A percentile compares a stretch with the other conserved stretches of the same genome.
Evolutionary conservation across 352 stramenopile genomes (phyloP).

Genomic region (Globisporangium cystogenes): DNA sequence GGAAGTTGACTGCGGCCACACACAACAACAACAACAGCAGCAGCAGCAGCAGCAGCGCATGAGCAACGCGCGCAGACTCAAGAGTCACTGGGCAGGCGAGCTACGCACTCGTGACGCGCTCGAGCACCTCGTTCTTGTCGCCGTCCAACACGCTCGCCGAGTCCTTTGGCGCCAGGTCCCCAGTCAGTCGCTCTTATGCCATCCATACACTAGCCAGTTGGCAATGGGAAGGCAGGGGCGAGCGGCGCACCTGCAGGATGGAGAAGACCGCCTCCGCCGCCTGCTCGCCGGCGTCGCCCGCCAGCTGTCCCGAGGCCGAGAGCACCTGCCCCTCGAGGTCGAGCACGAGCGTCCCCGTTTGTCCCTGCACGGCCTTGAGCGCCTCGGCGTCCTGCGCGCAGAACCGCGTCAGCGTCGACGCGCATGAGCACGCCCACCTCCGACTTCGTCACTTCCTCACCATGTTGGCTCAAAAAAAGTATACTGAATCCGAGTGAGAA

Average conservation of each 20-base stretch:
- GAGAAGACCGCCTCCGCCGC: constrained; percentile 56
- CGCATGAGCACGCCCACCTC: too few relatives aligned
- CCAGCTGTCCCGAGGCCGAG: constrained; percentile 55
- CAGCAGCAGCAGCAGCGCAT: too few relatives aligned
- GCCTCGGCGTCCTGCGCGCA: constrained; percentile 41
- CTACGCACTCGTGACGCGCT: constrained; percentile 61
- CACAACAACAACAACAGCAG: background rate
- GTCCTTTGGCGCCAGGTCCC: constrained; percentile 19
- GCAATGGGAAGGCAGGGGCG: too few relatives aligned
- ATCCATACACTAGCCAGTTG: background rate
- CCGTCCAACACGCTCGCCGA: constrained; percentile 47
- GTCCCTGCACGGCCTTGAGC: constrained; percentile 36
- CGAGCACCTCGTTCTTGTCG: constrained; percentile 50
- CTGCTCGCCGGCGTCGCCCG: constrained; percentile 38
- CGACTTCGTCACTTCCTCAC: too few relatives aligned
- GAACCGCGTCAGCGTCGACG: background rate
- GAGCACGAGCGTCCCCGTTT: constrained; percentile 61
- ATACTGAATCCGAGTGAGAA: too few relatives aligned
- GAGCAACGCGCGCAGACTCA: too few relatives aligned
- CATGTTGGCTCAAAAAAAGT: too few relatives aligned
- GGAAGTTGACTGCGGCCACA: constrained; percentile 49
- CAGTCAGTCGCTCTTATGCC: background rate
- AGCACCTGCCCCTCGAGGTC: constrained; percentile 53
- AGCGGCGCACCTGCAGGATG: constrained; percentile 41
- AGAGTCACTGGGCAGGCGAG: too few relatives aligned